Evolutionary conservation across 352 stramenopile genomes (phyloP).

Genomic region (Pythium vanterpoolii): DNA sequence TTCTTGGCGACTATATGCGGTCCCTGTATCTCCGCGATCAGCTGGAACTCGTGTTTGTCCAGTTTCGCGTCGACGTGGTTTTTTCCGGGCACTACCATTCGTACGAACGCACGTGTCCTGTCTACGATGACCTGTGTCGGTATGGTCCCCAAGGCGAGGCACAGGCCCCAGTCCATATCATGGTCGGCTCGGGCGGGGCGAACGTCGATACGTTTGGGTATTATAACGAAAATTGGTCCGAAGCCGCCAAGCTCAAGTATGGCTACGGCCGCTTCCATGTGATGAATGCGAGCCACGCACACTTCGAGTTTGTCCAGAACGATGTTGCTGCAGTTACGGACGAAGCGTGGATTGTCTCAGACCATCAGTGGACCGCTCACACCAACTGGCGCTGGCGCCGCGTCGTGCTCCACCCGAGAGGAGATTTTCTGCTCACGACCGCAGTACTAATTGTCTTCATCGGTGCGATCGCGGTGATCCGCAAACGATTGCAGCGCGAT

Average conservation of each 20-base stretch:
- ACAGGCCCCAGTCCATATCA: conserved; percentile 24
- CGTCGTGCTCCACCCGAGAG: conserved; percentile 12
- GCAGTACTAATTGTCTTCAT: neutral
- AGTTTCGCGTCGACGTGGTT: conserved; percentile 25
- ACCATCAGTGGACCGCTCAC: conserved; percentile 24
- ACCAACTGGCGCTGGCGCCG: conserved; percentile 17
- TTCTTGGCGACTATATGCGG: conserved; percentile 6
- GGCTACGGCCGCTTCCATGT: conserved; percentile 30
- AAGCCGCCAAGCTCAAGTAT: conserved; percentile 16
- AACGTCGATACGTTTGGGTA: conserved; percentile 25
- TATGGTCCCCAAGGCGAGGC: conserved; percentile 1
- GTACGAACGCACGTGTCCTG: conserved; percentile 29
- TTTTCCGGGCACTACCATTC: conserved; percentile 30
- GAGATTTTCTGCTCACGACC: neutral
- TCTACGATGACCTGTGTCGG: conserved; percentile 6
- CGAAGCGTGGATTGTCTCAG: conserved; percentile 22
- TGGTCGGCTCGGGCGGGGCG: conserved; percentile 28
- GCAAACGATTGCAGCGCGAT: too few relatives aligned
- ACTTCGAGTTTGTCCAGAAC: conserved; percentile 25
- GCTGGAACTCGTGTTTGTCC: conserved; percentile 20
- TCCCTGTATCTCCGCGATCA: conserved; percentile 14
- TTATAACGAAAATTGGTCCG: conserved; percentile 18
- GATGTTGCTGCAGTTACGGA: conserved; percentile 5
- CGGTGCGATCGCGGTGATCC: neutral
- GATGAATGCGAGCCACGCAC: conserved; percentile 22